Conservation (phyloP, 495 filamentous ascomycete genomes). For the Chlorociboria aeruginascens region DNA sequence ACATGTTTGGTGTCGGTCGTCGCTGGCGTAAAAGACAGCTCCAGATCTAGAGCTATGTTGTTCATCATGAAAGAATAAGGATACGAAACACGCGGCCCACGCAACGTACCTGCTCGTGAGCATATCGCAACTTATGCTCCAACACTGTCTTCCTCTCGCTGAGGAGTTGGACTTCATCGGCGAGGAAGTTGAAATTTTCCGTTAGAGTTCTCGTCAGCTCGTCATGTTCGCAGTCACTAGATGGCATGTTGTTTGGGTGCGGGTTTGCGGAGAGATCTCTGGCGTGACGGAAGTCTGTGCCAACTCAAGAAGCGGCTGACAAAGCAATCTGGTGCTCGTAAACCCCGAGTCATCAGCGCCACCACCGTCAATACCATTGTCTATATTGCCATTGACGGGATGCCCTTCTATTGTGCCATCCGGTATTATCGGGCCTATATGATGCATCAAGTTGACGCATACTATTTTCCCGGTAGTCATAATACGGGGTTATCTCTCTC, state of each 20-base stretch:
- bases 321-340: too few species aligned
- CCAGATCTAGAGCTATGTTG: conserved; percentile 63
- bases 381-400: too few species aligned
- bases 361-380: too few species aligned
- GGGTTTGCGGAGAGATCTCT: neutral
- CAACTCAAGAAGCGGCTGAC: neutral
- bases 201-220: conserved; percentile 36
- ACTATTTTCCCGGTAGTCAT: too few species aligned
- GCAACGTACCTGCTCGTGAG: conserved; percentile 41
- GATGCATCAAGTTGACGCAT: too few species aligned
- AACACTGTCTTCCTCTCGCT: conserved; percentile 41
- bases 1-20: conserved; percentile 38
- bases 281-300: neutral
- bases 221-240: conserved; percentile 16
- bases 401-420: too few species aligned
- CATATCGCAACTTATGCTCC: conserved; percentile 45
- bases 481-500: too few species aligned
- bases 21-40: conserved; percentile 35
- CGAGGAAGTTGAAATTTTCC: conserved; percentile 52
- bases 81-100: neutral
- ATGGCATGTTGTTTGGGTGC: conserved; percentile 10
- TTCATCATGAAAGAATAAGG: conserved; percentile 39
- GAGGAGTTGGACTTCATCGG: conserved; percentile 43
- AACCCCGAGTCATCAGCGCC: too few species aligned
- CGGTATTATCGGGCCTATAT: too few species aligned